Base-by-base conservation (phyloP, 2,329 filamentous ascomycete species). In the Trichoderma brevicompactum region DNA sequence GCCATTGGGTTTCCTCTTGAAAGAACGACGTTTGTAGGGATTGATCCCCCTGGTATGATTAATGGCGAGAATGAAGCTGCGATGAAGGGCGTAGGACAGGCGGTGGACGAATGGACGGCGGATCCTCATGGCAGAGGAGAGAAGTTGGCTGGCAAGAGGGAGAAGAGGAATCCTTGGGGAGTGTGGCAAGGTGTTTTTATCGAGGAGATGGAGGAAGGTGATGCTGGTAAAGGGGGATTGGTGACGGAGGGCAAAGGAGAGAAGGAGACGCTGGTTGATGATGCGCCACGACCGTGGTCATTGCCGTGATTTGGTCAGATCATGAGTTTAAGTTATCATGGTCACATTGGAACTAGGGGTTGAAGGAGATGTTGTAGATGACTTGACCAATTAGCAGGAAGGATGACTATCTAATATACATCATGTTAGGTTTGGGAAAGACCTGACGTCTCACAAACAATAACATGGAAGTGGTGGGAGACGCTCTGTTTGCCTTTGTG, bases 11-110 rank as follows among this genome's bases (percentile, higher is more conserved):
- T 85, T 59, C 80, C 83, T 0, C 65, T 77, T 0, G 71, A 78
- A 0, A 74, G 75, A 1, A 79, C 87, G 0, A 58, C 53, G 0
- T 89, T 87, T 62, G 70, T 89, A 7, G 90, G 89, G 0, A 84
- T 92, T 58, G 86, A 92, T 71, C 90, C 90, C 15, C 84, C 83
- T 0, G 77, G 79, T 1, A 78, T 83, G 74, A 69, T 70, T 38
- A 66, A 58, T 0, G 71, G 69, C 1, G 61, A 67, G 1, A 81
- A 83, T 65, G 70, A 74, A 19, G 75, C 71, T 4, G 80, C 79
- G 0, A 77, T 81, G 71, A 72, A 74, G 23, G 84, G 81, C 2
- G 79, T 80, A 2, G 71, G 70, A 3, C 68, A 77, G 61, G 81
- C 83, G 0, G 68, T 82, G 66, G 75, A 76, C 0, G 79, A 84